A percentile compares a stretch with the other conserved stretches of the same genome.
These are phyloP conservation scores for Akebia trifoliata DNA, from an alignment of 164 flowering plant species.

Conservation along the genomic window DNA sequence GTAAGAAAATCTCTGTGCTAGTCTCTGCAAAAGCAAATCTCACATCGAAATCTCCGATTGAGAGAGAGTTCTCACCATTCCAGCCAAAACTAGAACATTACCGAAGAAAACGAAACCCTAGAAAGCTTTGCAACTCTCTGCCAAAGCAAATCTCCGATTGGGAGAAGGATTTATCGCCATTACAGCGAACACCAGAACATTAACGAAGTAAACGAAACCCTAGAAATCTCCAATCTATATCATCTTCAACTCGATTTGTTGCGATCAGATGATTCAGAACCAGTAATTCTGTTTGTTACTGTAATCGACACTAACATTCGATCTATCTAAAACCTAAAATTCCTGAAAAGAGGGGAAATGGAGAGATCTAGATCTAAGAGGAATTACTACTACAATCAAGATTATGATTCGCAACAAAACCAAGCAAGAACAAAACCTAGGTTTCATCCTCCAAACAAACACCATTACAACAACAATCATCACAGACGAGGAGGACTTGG, in stretches of 20 bases:
- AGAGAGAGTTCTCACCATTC: too few relatives aligned
- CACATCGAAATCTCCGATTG: background rate
- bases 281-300: constrained; percentile 1
- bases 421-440: constrained; percentile 50
- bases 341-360: constrained; percentile 28
- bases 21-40: background rate
- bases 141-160: background rate
- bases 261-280: background rate
- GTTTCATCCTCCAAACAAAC: constrained; percentile 26
- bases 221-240: too few relatives aligned
- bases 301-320: background rate
- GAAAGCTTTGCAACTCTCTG: background rate
- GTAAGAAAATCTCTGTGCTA: background rate
- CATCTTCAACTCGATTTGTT: too few relatives aligned
- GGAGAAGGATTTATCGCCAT: too few relatives aligned
- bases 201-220: too few relatives aligned
- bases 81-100: too few relatives aligned
- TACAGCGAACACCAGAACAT: too few relatives aligned
- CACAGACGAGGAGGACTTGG: constrained; percentile 37
- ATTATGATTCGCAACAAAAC: constrained; percentile 49
- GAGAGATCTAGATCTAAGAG: constrained; percentile 93
- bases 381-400: constrained; percentile 74
- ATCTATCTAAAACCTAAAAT: background rate
- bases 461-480: constrained; percentile 22
- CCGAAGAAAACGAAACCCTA: background rate